Evolutionary conservation across 148 eudicot species (phyloP).

Genomic region (Camellia japonica): DNA sequence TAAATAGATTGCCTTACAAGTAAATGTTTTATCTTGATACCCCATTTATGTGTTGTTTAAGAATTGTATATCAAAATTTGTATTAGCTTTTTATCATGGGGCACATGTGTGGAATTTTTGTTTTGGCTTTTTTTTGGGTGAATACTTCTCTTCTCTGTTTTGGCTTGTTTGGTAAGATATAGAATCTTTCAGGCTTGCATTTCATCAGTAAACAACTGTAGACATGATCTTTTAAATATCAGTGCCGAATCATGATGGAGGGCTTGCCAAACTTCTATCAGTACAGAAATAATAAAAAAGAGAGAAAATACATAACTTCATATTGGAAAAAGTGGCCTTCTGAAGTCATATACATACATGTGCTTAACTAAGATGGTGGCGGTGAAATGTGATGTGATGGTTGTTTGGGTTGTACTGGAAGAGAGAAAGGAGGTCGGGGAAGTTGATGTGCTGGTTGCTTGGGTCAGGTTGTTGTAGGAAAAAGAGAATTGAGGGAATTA

Average conservation of each 20-base stretch:
- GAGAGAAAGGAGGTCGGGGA: neutral
- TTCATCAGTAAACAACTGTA: constrained; percentile 7
- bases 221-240: neutral
- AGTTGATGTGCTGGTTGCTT: neutral
- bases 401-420: too few relatives aligned
- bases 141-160: neutral
- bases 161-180: neutral
- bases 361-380: too few relatives aligned
- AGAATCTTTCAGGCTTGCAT: neutral
- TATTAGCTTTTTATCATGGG: neutral
- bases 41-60: neutral
- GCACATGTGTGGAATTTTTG: neutral
- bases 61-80: neutral
- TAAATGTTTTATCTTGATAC: neutral
- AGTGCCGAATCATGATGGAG: neutral
- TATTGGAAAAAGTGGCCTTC: neutral
- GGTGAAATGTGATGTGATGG: too few relatives aligned
- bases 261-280: neutral
- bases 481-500: neutral
- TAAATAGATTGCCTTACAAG: neutral
- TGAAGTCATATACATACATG: too few relatives aligned
- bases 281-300: neutral
- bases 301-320: neutral
- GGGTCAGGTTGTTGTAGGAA: neutral
- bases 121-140: neutral